Evolutionary conservation across 192 early-diverging fungal species (phyloP).

Genomic region (Coemansia pectinata): DNA sequence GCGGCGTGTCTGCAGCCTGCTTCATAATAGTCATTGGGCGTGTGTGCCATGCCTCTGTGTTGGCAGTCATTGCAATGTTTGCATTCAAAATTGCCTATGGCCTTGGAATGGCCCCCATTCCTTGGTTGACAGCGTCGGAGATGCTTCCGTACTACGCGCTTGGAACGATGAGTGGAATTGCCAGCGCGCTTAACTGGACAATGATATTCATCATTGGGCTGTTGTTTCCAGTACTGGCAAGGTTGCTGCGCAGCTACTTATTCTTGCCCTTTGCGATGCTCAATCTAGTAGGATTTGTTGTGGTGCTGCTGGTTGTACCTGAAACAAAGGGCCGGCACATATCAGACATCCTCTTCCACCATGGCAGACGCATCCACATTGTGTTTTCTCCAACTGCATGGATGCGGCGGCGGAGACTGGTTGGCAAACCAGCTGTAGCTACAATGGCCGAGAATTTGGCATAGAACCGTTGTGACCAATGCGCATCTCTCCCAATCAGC

Average conservation of each 20-base stretch:
- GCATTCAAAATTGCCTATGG: slow-evolving; percentile 70
- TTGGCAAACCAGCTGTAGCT: background rate
- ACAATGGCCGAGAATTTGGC: background rate
- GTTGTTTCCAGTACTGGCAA: slow-evolving; percentile 54
- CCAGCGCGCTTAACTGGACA: slow-evolving; percentile 74
- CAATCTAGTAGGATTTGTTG: slow-evolving; percentile 59
- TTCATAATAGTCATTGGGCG: slow-evolving; percentile 62
- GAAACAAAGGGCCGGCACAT: slow-evolving; percentile 76
- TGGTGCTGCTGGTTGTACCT: slow-evolving; percentile 67
- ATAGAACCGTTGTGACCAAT: background rate
- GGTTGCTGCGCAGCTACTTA: slow-evolving; percentile 28
- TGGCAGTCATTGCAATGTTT: slow-evolving; percentile 62
- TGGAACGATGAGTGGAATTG: slow-evolving; percentile 65
- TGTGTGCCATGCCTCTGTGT: slow-evolving; percentile 27
- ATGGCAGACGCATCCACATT: slow-evolving; percentile 36
- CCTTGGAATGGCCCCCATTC: slow-evolving; percentile 76
- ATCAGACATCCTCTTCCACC: slow-evolving; percentile 57
- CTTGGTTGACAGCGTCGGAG: slow-evolving; percentile 78
- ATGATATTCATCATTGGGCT: slow-evolving; percentile 60
- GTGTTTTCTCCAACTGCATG: slow-evolving; percentile 14
- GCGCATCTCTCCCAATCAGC: background rate
- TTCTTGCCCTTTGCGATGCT: slow-evolving; percentile 68
- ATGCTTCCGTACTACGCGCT: slow-evolving; percentile 73
- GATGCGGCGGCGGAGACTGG: background rate
- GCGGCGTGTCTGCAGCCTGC: slow-evolving; percentile 59